Evolutionary conservation across 208 protist species (phyloP).

Genomic region (Trypanosoma lewisi): DNA sequence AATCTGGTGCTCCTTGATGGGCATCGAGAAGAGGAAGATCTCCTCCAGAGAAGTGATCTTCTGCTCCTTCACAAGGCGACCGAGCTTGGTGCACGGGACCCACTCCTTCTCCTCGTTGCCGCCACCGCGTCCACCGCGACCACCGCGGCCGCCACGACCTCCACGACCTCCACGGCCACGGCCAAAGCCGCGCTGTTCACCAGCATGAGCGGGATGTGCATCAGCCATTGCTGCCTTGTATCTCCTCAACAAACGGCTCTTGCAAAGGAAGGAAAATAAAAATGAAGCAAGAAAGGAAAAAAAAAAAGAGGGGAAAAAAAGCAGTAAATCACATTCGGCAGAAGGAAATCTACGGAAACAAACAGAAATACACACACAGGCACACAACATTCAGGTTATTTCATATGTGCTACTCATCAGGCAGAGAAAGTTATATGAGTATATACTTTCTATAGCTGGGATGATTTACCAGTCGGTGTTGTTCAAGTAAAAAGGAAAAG

Average conservation of each 20-base stretch:
- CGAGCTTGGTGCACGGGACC: constrained; percentile 99
- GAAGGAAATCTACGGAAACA: background rate
- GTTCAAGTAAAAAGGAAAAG: too few relatives aligned
- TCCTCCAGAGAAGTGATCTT: constrained; percentile 98
- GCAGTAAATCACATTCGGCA: constrained; percentile 6
- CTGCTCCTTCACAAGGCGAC: constrained; percentile 95
- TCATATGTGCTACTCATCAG: too few relatives aligned
- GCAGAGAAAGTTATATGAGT: too few relatives aligned
- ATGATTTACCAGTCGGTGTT: too few relatives aligned
- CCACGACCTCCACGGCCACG: constrained; percentile 40
- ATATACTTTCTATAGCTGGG: too few relatives aligned
- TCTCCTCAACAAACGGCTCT: constrained; percentile 21
- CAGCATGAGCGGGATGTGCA: constrained; percentile 45
- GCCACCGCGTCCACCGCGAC: constrained; percentile 44
- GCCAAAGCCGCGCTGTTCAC: constrained; percentile 61
- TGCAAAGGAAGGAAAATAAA: constrained; percentile 1
- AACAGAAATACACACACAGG: background rate
- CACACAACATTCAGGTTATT: too few relatives aligned
- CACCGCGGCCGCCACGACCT: constrained; percentile 64
- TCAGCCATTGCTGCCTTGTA: constrained; percentile 61
- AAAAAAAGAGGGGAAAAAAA: constrained; percentile 17
- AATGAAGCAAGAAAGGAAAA: constrained; percentile 14
- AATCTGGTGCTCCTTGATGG: constrained; percentile 99
- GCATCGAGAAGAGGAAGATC: constrained; percentile 99
- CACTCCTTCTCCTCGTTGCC: constrained; percentile 91